Base-by-base conservation (phyloP, 345 rosid species). In the Combretum micranthum region DNA sequence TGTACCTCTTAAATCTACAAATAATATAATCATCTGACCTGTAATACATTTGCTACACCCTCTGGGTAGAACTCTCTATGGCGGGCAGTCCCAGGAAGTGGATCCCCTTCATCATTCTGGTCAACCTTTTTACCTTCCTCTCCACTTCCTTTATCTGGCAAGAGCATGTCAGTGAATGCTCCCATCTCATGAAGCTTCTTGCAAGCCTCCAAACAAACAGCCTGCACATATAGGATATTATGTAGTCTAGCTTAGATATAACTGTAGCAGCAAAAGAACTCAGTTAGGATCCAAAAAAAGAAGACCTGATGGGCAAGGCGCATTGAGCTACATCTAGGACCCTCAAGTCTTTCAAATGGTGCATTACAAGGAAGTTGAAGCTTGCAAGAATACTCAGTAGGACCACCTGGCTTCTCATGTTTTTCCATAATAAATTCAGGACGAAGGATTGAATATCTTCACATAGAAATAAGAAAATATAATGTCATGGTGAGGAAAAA, bases 111-210 rank as follows among this genome's bases (percentile, higher is more conserved):
- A 47, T 93, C 96, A 67, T 77, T 87, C 63, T 82, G 76, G 59
- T 86, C 96, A 75, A 43, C 83, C 72, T 80, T 85, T 56, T 93
- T 95, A 51, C 62, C 78, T 46, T 85, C 91, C 74, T 87, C 94
- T 62, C 83, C 91, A 69, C 97, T 93, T 71, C 99, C 99, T 71
- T 83, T 93, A 77, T 93, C 99, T 9, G 99, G 99, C 72, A 93
- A 85, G 57, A 93, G 84, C 94, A 85, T 89, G 78, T 93, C 97
- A 39, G 97, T 93, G 77, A 93, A 93, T 48, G 96, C 97, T 62
- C 95, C 97, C 99, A 93, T 85, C 78, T 93, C 99, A 67, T 93
- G 99, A 70, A 89, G 86, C 78, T 86, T 93, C 83, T 89, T 93
- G 85, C 99, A 89, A 69, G 94, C 99, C 69, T 89, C 96, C 76